Percentiles rank a stretch among this genome's conserved stretches.
Evolutionary conservation across 108 stramenopile species (phyloP).

Genomic region (Cyclotella sp.): DNA sequence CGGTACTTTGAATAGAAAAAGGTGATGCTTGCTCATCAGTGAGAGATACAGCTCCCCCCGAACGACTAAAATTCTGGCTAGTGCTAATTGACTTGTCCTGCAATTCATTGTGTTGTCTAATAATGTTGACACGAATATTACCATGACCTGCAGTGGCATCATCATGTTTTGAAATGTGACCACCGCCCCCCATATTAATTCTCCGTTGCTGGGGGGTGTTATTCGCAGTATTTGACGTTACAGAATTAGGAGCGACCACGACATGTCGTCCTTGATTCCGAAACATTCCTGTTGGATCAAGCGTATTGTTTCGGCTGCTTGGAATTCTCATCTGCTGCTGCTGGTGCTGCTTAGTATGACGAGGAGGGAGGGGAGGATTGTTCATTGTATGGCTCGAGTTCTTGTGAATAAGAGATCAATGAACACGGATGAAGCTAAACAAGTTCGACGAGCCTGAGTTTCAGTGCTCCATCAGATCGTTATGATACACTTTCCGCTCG

Average conservation of each 20-base stretch:
- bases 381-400: too few species aligned
- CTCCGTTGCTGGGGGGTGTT: not conserved
- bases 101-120: too few species aligned
- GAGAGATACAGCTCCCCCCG: not conserved
- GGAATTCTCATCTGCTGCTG: too few species aligned
- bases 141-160: too few species aligned
- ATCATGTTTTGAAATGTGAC: not conserved
- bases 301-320: not conserved
- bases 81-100: not conserved
- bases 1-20: not conserved
- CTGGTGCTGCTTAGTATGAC: too few species aligned
- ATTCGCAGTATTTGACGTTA: not conserved
- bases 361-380: too few species aligned
- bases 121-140: too few species aligned
- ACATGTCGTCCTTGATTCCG: constrained; percentile 50
- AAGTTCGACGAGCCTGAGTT: too few species aligned
- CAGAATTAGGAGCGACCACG: not conserved
- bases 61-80: not conserved
- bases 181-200: not conserved
- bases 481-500: too few species aligned
- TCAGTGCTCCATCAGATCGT: too few species aligned
- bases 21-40: not conserved
- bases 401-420: too few species aligned
- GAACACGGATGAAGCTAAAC: too few species aligned
- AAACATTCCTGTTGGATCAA: constrained; percentile 59